phyloP scores from a whole-genome alignment of 2,329 filamentous ascomycete species.

The Aureobasidium melanogenum region DNA sequence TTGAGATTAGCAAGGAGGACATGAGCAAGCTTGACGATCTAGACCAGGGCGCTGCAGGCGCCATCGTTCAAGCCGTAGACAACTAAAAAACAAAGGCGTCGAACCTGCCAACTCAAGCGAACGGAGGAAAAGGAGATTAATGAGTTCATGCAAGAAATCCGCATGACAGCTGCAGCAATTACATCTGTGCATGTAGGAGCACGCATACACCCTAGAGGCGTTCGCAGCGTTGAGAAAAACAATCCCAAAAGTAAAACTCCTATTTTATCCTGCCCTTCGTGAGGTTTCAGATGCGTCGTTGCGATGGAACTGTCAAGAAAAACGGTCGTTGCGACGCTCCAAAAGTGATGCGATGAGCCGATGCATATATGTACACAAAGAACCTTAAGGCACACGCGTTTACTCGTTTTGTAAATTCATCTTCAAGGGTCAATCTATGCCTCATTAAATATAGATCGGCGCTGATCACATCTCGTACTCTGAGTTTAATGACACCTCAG shows the following conservation, averaged over 20 bases:
- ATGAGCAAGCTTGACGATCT: constrained; percentile 46
- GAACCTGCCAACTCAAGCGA: not conserved
- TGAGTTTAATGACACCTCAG: not conserved
- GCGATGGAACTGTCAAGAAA: not conserved
- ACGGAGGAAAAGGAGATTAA: not conserved
- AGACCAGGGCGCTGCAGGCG: constrained; percentile 30
- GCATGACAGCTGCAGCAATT: not conserved
- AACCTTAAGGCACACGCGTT: not conserved
- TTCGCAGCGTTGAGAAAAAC: not conserved
- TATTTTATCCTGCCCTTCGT: not conserved
- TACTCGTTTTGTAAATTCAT: not conserved
- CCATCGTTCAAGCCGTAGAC: constrained; percentile 25
- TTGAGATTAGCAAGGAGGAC: constrained; percentile 48
- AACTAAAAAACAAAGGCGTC: constrained; percentile 16
- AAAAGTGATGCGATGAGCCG: not conserved
- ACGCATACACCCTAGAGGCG: not conserved
- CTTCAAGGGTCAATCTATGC: too few relatives aligned
- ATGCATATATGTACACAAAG: not conserved
- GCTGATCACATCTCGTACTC: not conserved
- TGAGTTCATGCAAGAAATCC: not conserved
- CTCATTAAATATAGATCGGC: not conserved
- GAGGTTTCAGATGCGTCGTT: not conserved
- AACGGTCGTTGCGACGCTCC: not conserved
- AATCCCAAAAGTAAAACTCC: not conserved
- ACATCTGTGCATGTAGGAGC: not conserved